A percentile compares a stretch with the other conserved stretches of the same genome.
Conservation (phyloP, 2,329 filamentous ascomycete genomes). For the Elsinoe australis region DNA sequence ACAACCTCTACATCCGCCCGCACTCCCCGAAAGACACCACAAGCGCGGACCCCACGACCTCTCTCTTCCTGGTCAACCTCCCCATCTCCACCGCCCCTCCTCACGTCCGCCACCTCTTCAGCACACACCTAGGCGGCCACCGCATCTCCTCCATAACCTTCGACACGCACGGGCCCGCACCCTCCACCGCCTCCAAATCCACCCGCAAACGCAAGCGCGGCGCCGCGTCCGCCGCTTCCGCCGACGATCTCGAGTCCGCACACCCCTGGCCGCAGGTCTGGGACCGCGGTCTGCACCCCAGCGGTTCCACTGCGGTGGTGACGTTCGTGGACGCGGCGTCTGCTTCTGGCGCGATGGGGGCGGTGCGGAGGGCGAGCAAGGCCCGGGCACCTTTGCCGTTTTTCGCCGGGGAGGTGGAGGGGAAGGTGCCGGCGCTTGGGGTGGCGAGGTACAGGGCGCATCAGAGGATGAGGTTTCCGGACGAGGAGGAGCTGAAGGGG, state of each 20-base stretch:
- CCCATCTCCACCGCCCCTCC: constrained; percentile 73
- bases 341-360: constrained; percentile 68
- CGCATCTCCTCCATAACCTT: constrained; percentile 58
- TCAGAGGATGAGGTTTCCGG: constrained; percentile 63
- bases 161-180: constrained; percentile 29
- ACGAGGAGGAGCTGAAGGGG: constrained; percentile 57
- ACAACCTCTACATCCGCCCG: constrained; percentile 79
- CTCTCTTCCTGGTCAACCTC: constrained; percentile 85
- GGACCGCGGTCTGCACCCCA: constrained; percentile 61
- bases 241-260: constrained; percentile 40
- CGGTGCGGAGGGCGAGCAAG: constrained; percentile 54
- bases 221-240: constrained; percentile 31
- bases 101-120: constrained; percentile 70
- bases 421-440: constrained; percentile 53
- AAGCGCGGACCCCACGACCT: constrained; percentile 47
- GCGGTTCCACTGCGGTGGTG: constrained; percentile 72
- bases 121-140: constrained; percentile 64
- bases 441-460: constrained; percentile 51
- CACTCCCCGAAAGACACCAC: constrained; percentile 74
- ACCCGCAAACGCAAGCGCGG: constrained; percentile 52
- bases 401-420: constrained; percentile 53
- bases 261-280: constrained; percentile 59
- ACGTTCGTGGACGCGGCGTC: constrained; percentile 77
- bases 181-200: constrained; percentile 29
- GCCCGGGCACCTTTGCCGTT: constrained; percentile 56